These are phyloP conservation scores for Phialophora macrospora DNA, from an alignment of 2,329 filamentous ascomycete species.

Conservation along the genomic window DNA sequence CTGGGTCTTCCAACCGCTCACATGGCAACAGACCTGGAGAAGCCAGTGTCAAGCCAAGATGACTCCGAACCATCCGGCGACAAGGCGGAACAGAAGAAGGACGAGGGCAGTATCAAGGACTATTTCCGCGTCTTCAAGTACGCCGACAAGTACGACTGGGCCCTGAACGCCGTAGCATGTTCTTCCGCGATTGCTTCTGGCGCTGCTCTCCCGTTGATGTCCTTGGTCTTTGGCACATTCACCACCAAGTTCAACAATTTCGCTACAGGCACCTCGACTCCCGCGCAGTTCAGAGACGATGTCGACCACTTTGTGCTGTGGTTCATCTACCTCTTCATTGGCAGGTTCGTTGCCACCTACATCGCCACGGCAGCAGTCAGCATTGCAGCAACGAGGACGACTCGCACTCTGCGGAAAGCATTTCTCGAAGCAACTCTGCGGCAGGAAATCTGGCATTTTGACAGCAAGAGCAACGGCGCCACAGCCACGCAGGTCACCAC, in stretches of 20 bases:
- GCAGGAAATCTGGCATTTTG: conserved; percentile 44
- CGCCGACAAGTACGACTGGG: conserved; percentile 37
- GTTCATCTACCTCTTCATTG: conserved; percentile 47
- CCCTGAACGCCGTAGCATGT: conserved; percentile 33
- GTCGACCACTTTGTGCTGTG: conserved; percentile 40
- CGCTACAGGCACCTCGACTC: conserved; percentile 28
- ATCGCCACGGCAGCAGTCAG: conserved; percentile 41
- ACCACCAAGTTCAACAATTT: conserved; percentile 41
- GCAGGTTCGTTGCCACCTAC: conserved; percentile 44
- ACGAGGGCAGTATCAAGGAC: conserved; percentile 30
- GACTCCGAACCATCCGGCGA: background rate
- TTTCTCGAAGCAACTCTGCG: conserved; percentile 42
- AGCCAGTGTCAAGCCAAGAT: conserved; percentile 20
- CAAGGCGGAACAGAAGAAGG: conserved; percentile 27
- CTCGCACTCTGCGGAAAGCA: conserved; percentile 35
- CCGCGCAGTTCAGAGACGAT: conserved; percentile 35
- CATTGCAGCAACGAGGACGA: conserved; percentile 39
- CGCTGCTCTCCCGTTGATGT: conserved; percentile 45
- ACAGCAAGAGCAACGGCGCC: conserved; percentile 40
- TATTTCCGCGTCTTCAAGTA: conserved; percentile 37
- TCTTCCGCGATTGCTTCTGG: conserved; percentile 40
- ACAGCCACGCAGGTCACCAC: conserved; percentile 42
- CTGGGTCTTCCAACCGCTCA: background rate
- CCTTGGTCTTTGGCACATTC: conserved; percentile 46
- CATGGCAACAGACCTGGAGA: conserved; percentile 22